Evolutionary conservation across 805 yeast species (phyloP), one percentile per base, ranked within the genome.

Genomic region (Candida coleopterorum): DNA sequence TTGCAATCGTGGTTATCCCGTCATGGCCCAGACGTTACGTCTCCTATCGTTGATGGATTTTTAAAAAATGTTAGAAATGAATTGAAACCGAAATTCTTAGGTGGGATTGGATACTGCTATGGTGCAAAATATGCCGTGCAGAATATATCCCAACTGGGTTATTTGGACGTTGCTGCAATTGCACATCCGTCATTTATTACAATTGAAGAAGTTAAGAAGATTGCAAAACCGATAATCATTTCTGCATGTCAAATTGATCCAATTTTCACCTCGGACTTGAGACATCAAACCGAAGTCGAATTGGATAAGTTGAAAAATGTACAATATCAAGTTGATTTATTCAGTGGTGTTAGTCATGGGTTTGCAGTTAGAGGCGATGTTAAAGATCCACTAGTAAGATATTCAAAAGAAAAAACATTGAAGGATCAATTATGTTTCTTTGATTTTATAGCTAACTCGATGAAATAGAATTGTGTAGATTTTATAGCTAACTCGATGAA

Each of bases 171-270:
- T 12, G 86, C 75, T 49, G 94, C 90, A 11, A 59, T 76, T 44
- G 93, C 93, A 7, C 97, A 89, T 60, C 96, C 97, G 5, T 81
- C 94, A 2, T 72, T 81, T 42, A 79, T 85, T 11, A 42, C 69
- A 9, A 69, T 71, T 23, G 88, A 77, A 25, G 94, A 84, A 51
- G 69, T 86, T 32, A 74, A 68, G 35, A 72, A 64, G 1, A 56
- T 89, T 47, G 35, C 49, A 1, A 53, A 53, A 33, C 95, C 95
- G 15, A 29, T 89, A 20, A 46, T 79, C 44, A 79, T 88, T 45
- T 69, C 85, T 15, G 85, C 85, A 38, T 94, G 95, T 33, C 86
- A 85, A 62, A 57, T 44, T 12, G 97, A 89, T 56, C 35, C 50
- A 0, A 62, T 72, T 34, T 89, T 81, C 72, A 53, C 87, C 3